Base-by-base conservation (phyloP, 192 early-diverging fungal genomes). In the Backusella tuberculispora region DNA sequence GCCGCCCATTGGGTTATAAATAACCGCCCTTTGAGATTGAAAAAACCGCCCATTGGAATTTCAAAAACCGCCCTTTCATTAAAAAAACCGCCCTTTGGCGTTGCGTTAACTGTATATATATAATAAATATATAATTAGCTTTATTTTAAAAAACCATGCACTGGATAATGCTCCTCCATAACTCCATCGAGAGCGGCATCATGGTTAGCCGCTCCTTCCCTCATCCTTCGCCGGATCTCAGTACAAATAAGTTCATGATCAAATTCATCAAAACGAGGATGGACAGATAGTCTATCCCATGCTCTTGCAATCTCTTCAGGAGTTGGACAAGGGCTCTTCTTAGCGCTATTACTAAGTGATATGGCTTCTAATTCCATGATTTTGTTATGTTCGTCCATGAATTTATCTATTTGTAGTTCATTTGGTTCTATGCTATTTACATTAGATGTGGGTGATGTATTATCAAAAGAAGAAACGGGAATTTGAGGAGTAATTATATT, bases 131-230 rank as follows among this genome's bases (percentile, higher is more conserved):
- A 34, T 34, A 34, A 34, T 34, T 34, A 2, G 29, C 29, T 60
- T 60, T 60, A 60, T 60, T 60, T 24, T 60, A 24, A 60, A 60
- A 60, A 60, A 24, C 24, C 21, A 60, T 60, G 21, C 53, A 60
- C 53, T 1, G 53, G 53, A 60, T 60, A 60, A 60, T 26, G 21
- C 21, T 60, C 53, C 0, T 60, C 4, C 0, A 13, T n/a, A 19
- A 60, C 53, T 4, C 21, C 24, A 12, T 60, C 9, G 9, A 19
- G 9, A 3, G 24, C 53, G 10, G 2, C 10, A 12, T 0, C 10
- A 60, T 4, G 21, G 1, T 26, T 8, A 12, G 5, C 0, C 1
- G 10, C 21, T 7, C 1, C 21, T 3, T 4, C 12, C 0, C 12
- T 60, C 21, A 60, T 1, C 10, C 2, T 26, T 14, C 26, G 8